Evolutionary conservation across 257 asterid species (phyloP).

Genomic region (Solanum corneliomulleri): DNA sequence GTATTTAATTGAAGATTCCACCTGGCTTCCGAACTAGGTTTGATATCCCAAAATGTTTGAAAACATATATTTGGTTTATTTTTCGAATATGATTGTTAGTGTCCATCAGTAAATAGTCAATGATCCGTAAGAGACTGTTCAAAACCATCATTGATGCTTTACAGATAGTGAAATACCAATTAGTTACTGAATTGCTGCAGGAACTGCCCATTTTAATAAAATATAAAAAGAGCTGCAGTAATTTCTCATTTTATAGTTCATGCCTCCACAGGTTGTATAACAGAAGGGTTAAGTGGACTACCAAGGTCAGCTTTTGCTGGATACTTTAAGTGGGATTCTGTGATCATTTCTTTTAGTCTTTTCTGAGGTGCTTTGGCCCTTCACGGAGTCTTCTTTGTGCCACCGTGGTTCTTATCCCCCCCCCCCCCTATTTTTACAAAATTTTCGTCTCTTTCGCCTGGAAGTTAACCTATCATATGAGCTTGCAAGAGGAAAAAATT

Average conservation of each 20-base stretch:
- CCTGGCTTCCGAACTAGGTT: neutral
- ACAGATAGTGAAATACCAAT: neutral
- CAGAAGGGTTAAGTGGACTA: neutral
- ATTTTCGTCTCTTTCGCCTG: neutral
- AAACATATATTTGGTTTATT: neutral
- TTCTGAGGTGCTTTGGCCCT: neutral
- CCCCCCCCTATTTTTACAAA: neutral
- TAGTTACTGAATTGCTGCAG: neutral
- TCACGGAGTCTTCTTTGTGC: neutral
- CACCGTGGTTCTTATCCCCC: neutral
- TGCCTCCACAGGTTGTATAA: neutral
- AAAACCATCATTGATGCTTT: neutral
- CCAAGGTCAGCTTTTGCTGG: neutral
- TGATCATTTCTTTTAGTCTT: neutral
- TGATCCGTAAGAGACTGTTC: neutral
- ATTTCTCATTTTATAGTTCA: neutral
- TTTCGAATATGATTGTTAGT: neutral
- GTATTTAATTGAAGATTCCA: neutral
- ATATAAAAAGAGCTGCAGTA: neutral
- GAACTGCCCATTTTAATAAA: neutral
- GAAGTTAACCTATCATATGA: neutral
- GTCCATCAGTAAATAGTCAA: neutral
- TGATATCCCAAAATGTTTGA: neutral
- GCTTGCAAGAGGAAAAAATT: neutral
- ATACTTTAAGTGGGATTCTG: neutral